Conservation (phyloP, 176 grass and related monocot genomes). For the Raddia distichophylla region DNA sequence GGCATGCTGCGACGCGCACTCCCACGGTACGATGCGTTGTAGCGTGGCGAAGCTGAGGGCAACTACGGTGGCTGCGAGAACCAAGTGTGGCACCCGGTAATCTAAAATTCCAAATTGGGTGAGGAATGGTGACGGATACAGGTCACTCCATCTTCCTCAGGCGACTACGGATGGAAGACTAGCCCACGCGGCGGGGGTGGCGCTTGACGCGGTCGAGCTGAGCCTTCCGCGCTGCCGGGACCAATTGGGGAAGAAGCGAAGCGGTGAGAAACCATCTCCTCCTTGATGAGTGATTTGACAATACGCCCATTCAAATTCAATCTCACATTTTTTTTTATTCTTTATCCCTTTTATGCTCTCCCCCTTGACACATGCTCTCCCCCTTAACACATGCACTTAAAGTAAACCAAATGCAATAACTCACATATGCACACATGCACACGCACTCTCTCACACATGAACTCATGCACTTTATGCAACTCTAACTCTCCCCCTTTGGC, state of each 20-base stretch:
- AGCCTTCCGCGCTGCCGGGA: neutral
- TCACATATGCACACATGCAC: too few species aligned
- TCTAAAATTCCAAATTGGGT: neutral
- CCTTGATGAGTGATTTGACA: too few species aligned
- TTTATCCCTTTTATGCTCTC: too few species aligned
- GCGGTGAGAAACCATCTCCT: slow-evolving; percentile 23
- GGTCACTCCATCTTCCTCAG: neutral
- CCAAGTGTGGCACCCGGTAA: neutral
- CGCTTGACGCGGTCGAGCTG: neutral
- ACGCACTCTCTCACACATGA: too few species aligned
- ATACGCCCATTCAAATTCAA: too few species aligned
- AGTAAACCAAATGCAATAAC: too few species aligned
- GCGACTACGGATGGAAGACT: neutral
- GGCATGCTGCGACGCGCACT: neutral
- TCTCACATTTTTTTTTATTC: too few species aligned
- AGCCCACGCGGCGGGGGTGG: neutral
- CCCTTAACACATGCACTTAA: too few species aligned
- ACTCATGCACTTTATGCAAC: too few species aligned
- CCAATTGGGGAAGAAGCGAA: neutral
- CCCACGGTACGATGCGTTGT: neutral
- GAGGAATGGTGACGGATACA: neutral
- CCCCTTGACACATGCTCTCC: too few species aligned
- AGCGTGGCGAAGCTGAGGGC: neutral
- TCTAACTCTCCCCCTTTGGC: too few species aligned
- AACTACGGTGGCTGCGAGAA: neutral